These are phyloP conservation scores for Tarenaya hassleriana DNA, from an alignment of 345 rosid species.

Conservation along the genomic window DNA sequence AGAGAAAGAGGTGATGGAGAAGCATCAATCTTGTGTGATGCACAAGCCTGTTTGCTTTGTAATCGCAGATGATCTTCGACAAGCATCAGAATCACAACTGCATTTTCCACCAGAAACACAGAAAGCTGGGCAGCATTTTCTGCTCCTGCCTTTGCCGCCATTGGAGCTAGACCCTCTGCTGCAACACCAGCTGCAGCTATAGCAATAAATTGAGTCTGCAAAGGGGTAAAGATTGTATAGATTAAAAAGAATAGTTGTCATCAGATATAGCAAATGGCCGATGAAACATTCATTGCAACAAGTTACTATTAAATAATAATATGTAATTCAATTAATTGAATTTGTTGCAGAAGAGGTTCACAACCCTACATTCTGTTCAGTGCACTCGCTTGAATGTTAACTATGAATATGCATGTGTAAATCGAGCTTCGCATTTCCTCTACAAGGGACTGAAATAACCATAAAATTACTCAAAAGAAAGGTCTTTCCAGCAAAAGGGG, in stretches of 20 bases:
- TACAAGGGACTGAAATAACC: slow-evolving; percentile 9
- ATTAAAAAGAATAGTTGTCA: slow-evolving; percentile 19
- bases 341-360: slow-evolving; percentile 17
- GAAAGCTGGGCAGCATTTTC: slow-evolving; percentile 99
- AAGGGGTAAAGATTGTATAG: slow-evolving; percentile 28
- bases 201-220: slow-evolving; percentile 99
- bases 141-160: slow-evolving; percentile 81
- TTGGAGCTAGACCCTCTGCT: slow-evolving; percentile 89
- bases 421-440: neutral
- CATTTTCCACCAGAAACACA: slow-evolving; percentile 94
- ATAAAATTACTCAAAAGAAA: slow-evolving; percentile 1
- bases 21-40: slow-evolving; percentile 43
- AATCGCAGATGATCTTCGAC: slow-evolving; percentile 98
- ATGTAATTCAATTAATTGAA: too few species aligned
- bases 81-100: slow-evolving; percentile 96
- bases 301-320: too few species aligned
- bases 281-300: slow-evolving; percentile 21
- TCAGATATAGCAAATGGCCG: slow-evolving; percentile 11
- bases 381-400: slow-evolving; percentile 7
- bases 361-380: slow-evolving; percentile 15
- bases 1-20: slow-evolving; percentile 74
- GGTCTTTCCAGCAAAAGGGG: slow-evolving; percentile 6
- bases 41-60: slow-evolving; percentile 80
- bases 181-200: slow-evolving; percentile 99
- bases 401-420: slow-evolving; percentile 1